Conservation (phyloP, 129 eudicot species). For the Solidago caesia region DNA sequence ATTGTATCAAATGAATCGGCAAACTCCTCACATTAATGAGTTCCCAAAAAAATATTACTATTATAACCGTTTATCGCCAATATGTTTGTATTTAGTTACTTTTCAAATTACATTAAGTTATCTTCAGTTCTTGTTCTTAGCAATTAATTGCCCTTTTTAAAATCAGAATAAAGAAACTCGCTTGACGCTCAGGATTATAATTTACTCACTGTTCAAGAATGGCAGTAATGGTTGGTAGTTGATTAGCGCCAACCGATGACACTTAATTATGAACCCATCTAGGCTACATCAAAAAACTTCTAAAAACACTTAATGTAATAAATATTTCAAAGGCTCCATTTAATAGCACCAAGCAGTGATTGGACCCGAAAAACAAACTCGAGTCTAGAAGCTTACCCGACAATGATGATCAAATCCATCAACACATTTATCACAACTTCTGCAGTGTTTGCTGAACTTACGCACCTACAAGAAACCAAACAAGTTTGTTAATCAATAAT, state of each 20-base stretch:
- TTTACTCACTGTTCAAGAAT: neutral
- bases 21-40: too few relatives aligned
- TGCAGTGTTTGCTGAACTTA: constrained; percentile 96
- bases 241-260: neutral
- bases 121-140: neutral
- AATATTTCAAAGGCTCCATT: neutral
- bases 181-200: neutral
- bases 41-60: too few relatives aligned
- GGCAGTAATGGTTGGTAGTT: neutral
- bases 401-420: constrained; percentile 99
- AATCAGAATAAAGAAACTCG: neutral
- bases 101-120: too few relatives aligned
- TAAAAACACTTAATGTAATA: neutral
- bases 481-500: neutral
- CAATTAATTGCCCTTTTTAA: neutral
- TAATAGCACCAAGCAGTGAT: neutral
- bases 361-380: neutral
- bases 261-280: neutral
- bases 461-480: constrained; percentile 61
- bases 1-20: too few relatives aligned
- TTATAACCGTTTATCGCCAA: neutral
- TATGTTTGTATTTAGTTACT: neutral
- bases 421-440: constrained; percentile 99
- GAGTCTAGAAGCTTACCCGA: constrained; percentile 51
- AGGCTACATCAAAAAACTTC: neutral